Conservation (phyloP, 331 rosid genomes). For the Telfairia occidentalis region DNA sequence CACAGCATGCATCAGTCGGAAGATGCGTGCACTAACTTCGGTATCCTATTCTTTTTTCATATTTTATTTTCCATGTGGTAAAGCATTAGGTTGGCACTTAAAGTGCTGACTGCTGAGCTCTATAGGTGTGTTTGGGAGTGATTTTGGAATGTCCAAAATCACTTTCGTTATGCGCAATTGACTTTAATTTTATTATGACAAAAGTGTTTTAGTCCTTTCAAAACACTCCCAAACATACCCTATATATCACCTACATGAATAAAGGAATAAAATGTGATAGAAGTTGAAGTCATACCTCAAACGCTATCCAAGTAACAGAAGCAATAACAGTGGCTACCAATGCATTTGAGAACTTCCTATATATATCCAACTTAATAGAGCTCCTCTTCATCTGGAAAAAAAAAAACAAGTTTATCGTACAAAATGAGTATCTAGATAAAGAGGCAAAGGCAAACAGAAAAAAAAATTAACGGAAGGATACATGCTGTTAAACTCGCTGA, state of each 20-base stretch:
- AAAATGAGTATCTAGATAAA: neutral
- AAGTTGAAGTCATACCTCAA: slow-evolving; percentile 47
- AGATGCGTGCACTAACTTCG: neutral
- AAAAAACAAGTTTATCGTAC: neutral
- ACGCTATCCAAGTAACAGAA: slow-evolving; percentile 87
- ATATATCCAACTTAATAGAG: slow-evolving; percentile 80
- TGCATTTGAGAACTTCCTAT: slow-evolving; percentile 94
- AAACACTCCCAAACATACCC: too few species aligned
- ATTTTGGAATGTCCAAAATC: too few species aligned
- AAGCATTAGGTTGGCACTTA: neutral
- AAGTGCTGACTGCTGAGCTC: neutral
- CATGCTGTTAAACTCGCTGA: neutral
- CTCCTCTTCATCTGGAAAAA: slow-evolving; percentile 73
- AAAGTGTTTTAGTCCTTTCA: too few species aligned
- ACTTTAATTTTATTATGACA: too few species aligned
- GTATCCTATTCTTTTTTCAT: too few species aligned
- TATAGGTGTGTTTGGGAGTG: too few species aligned
- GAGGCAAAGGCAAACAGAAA: neutral
- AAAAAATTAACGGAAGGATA: neutral
- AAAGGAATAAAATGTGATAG: neutral
- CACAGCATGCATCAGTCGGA: neutral
- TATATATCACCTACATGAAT: neutral
- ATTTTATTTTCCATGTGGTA: neutral
- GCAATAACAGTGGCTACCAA: slow-evolving; percentile 60
- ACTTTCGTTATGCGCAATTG: too few species aligned